Evolutionary conservation across 805 yeast genomes (phyloP).

Genomic region (Starmerella riodocensis): DNA sequence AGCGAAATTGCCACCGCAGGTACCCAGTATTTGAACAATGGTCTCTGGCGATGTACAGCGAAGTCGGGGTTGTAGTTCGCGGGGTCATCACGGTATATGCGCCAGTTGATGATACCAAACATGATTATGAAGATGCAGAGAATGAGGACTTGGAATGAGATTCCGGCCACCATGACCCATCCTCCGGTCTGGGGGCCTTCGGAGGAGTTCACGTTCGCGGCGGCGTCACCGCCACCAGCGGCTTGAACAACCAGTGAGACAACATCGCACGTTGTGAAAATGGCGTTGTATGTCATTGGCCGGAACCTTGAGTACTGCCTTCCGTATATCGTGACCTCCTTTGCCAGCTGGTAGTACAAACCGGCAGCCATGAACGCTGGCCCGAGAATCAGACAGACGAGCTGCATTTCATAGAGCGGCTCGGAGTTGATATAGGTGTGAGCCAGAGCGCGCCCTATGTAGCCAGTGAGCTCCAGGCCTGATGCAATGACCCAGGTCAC

Average conservation of each 20-base stretch:
- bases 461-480: conserved; percentile 54
- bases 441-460: conserved; percentile 44
- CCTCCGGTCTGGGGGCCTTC: conserved; percentile 37
- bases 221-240: conserved; percentile 56
- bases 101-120: conserved; percentile 32
- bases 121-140: conserved; percentile 48
- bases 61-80: conserved; percentile 16
- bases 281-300: conserved; percentile 49
- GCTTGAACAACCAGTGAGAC: conserved; percentile 56
- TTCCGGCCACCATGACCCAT: conserved; percentile 62
- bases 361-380: conserved; percentile 83
- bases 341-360: conserved; percentile 57
- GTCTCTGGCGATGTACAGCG: conserved; percentile 15
- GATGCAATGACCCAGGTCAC: conserved; percentile 43
- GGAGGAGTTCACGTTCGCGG: conserved; percentile 35
- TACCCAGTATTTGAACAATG: conserved; percentile 18
- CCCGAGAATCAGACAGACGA: conserved; percentile 56
- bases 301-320: conserved; percentile 36
- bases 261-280: conserved; percentile 56
- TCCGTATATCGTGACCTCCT: conserved; percentile 51
- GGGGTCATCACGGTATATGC: conserved; percentile 5
- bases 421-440: conserved; percentile 25
- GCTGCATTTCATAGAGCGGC: conserved; percentile 46
- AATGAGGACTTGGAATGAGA: conserved; percentile 60
- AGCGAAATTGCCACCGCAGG: conserved; percentile 31